These are phyloP conservation scores for Solanum paucissectum DNA, from an alignment of 257 asterid genomes.

Conservation along the genomic window DNA sequence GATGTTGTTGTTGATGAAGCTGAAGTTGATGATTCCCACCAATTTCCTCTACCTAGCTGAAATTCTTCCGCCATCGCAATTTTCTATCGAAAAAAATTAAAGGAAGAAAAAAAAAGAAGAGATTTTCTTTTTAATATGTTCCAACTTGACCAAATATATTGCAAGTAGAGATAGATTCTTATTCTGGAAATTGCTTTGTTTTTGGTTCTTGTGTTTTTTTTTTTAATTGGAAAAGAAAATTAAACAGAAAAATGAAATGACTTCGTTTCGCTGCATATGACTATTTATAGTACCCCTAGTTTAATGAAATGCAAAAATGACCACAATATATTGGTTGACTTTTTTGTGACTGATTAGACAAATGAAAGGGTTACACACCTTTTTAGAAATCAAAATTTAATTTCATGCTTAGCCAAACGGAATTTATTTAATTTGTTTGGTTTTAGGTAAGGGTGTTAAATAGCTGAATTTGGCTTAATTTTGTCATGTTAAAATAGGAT, in stretches of 20 bases:
- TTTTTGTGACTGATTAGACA: conserved; percentile 41
- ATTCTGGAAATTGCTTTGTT: not conserved
- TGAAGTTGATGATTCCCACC: conserved; percentile 55
- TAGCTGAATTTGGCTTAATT: not conserved
- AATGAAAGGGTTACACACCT: conserved; percentile 21
- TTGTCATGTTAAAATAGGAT: not conserved
- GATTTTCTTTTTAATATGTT: not conserved
- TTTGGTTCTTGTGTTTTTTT: not conserved
- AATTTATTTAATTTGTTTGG: not conserved
- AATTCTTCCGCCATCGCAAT: conserved; percentile 58
- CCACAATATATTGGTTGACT: conserved; percentile 62
- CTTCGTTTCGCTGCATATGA: conserved; percentile 30
- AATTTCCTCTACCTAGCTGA: conserved; percentile 63
- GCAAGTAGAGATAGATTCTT: not conserved
- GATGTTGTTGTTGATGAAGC: conserved; percentile 7
- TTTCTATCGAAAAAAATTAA: not conserved
- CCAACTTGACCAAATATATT: not conserved
- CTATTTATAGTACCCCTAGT: conserved; percentile 39
- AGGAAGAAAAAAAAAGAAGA: not conserved
- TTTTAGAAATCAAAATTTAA: conserved; percentile 37
- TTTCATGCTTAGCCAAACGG: conserved; percentile 17
- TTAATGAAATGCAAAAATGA: conserved; percentile 8
- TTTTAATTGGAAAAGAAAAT: not conserved
- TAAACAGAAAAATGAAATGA: conserved; percentile 32
- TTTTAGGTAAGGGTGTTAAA: not conserved